phyloP scores from a whole-genome alignment of 495 filamentous ascomycete species.

The Penicillium bialowiezense region DNA sequence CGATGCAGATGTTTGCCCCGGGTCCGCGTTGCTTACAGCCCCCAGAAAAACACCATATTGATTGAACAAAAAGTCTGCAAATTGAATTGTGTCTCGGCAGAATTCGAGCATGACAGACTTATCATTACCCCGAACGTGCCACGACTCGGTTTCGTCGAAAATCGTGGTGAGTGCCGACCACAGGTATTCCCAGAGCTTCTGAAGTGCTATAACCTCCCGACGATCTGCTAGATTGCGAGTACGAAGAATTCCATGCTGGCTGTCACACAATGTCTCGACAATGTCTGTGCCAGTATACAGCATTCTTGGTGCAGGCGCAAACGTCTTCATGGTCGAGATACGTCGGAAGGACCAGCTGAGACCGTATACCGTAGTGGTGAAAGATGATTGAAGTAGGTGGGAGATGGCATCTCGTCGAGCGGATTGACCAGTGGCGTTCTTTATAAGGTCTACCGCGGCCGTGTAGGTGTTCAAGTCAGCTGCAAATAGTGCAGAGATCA shows the following conservation, averaged over 20 bases:
- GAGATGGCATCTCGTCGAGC: slow-evolving; percentile 71
- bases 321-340: slow-evolving; percentile 56
- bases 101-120: slow-evolving; percentile 83
- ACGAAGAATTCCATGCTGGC: slow-evolving; percentile 73
- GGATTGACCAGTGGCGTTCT: slow-evolving; percentile 68
- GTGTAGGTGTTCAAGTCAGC: slow-evolving; percentile 68
- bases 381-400: slow-evolving; percentile 61
- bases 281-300: slow-evolving; percentile 73
- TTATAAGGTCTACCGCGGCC: slow-evolving; percentile 74
- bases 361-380: slow-evolving; percentile 58
- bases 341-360: slow-evolving; percentile 58
- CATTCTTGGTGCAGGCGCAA: slow-evolving; percentile 65
- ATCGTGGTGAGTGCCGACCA: slow-evolving; percentile 78
- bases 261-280: slow-evolving; percentile 78
- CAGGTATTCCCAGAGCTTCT: slow-evolving; percentile 74
- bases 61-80: slow-evolving; percentile 79
- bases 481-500: slow-evolving; percentile 67
- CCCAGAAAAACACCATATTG: slow-evolving; percentile 76
- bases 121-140: slow-evolving; percentile 66
- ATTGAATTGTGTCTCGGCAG: slow-evolving; percentile 88
- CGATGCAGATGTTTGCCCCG: slow-evolving; percentile 38
- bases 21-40: slow-evolving; percentile 52
- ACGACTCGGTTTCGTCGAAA: slow-evolving; percentile 78
- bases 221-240: slow-evolving; percentile 54
- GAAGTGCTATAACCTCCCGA: slow-evolving; percentile 60